Base-by-base conservation (phyloP, 2,329 filamentous ascomycete species). In the Xylaria sp. region DNA sequence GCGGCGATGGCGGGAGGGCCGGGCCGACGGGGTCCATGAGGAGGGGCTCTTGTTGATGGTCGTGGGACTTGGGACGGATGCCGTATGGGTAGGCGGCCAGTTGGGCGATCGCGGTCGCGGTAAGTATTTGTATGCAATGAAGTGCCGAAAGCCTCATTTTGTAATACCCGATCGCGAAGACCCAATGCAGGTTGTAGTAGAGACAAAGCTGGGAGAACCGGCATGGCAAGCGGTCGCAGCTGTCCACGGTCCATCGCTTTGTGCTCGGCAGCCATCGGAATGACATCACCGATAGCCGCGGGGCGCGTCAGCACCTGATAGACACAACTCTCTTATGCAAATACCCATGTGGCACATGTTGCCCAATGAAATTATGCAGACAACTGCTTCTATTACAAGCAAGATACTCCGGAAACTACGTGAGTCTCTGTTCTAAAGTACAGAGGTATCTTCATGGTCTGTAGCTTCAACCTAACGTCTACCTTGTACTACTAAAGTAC, bases 11-110 rank as follows among this genome's bases (percentile, higher is more conserved):
- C 50, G 55, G 59, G 50, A 56, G 50, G 54, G 60, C 61, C 48
- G 59, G 59, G 29, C 62, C 63, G 46, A 61, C 57, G 37, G 64
- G 62, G 34, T 72, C 65, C 66, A 74, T 69, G 53, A 73, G 64
- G 47, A 73, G 64, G 47, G 69, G 67, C 40, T 57, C 54, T 59
- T 73, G n/a, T n/a, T n/a, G n/a, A n/a, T n/a, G 70, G 29, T 54
- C 48, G 44, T 48, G 50, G 39, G 62, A 24, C 20, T 64, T 52
- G 46, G 58, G 57, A 8, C 47, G 48, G 41, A 64, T 63, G 24
- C 63, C 50, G 46, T 61, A 60, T 2, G 62, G 63, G 4, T 63
- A 49, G 22, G 59, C 50, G n/a, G 61, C 49, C 17, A 59, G 57
- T 41, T 64, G 46, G 39, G 64, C 49, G 29, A 61, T 59, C 50